Percentiles rank a stretch among this genome's conserved stretches.
phyloP scores from a whole-genome alignment of 352 stramenopile species.

The Pythium dissimile region DNA sequence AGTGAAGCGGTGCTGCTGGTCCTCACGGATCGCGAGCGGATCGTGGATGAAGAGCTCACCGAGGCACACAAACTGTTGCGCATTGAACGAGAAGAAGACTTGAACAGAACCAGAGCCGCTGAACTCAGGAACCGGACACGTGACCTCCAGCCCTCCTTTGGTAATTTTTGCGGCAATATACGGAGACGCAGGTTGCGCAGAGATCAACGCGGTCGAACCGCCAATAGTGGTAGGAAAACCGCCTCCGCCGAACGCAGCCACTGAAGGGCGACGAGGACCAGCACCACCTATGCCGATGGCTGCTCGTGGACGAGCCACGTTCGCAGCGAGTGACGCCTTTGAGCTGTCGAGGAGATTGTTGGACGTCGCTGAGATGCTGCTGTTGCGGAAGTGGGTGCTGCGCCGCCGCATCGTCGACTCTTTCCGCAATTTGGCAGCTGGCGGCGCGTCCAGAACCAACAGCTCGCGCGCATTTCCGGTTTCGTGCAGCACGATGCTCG shows the following conservation, averaged over 20 bases:
- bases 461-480: constrained; percentile 38
- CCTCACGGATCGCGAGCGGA: constrained; percentile 43
- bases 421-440: constrained; percentile 29
- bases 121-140: constrained; percentile 58
- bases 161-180: constrained; percentile 54
- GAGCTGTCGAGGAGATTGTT: constrained; percentile 31
- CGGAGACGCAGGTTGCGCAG: constrained; percentile 1
- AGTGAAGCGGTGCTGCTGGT: constrained; percentile 52
- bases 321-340: constrained; percentile 7
- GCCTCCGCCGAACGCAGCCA: neutral
- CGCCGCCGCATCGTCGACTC: constrained; percentile 41
- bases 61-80: constrained; percentile 68
- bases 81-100: constrained; percentile 66
- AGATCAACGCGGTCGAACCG: neutral
- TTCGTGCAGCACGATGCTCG: constrained; percentile 51
- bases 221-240: neutral
- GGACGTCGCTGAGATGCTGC: constrained; percentile 35
- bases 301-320: neutral
- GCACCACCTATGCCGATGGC: neutral
- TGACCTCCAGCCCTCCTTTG: constrained; percentile 38
- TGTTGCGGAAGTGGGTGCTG: constrained; percentile 60
- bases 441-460: constrained; percentile 27
- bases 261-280: constrained; percentile 8
- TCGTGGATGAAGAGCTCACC: constrained; percentile 55
- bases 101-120: constrained; percentile 29